Base-by-base conservation (phyloP, 495 filamentous ascomycete genomes). In the Tuber calosporum region DNA sequence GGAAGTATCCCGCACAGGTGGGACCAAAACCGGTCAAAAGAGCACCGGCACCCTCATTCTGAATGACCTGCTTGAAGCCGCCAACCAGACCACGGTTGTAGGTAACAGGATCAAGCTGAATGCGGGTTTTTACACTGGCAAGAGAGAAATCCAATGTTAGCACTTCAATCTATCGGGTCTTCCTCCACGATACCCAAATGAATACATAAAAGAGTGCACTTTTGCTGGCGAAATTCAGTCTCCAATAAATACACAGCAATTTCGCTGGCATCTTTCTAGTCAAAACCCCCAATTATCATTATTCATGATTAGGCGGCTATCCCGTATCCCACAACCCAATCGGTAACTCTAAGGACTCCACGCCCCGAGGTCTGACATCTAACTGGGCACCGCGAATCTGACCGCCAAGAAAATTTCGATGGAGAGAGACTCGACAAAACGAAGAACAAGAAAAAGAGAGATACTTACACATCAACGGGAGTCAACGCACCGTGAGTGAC, bases 401-500 rank as follows among this genome's bases (percentile, higher is more conserved):
- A 70, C 58, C 38, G 19, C 42, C 42, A 67, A 38, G 22, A 41
- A 48, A 30, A 42, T 42, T 19, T 58, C 66, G 58, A n/a, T 26
- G 41, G 71, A 72, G 72, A 58, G 53, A 76, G 34, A 30, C 8
- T 19, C 53, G 53, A 58, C 30, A 73, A 67, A 26, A 66, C 39
- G 0, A 30, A 69, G 37, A 45, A 68, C n/a, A n/a, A n/a, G n/a
- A n/a, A 40, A 67, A 71, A 42, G 73, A 68, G 48, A 73, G 26
- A 58, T 37, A 90, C 93, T 86, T 93, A 97, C 93, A 97, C 93
- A 90, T 97, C 93, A 82, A 97, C 91, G 79, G 93, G 93, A 72
- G 93, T 97, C 82, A 96, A 87, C 81, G 87, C 89, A 81, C 93
- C 93, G 87, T 97, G 93, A 79, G 93, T 97, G 85, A 97, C 86